These are phyloP conservation scores for Ceratobasidium theobromae DNA, from an alignment of 1,284 basidiomycete species.

Conservation along the genomic window DNA sequence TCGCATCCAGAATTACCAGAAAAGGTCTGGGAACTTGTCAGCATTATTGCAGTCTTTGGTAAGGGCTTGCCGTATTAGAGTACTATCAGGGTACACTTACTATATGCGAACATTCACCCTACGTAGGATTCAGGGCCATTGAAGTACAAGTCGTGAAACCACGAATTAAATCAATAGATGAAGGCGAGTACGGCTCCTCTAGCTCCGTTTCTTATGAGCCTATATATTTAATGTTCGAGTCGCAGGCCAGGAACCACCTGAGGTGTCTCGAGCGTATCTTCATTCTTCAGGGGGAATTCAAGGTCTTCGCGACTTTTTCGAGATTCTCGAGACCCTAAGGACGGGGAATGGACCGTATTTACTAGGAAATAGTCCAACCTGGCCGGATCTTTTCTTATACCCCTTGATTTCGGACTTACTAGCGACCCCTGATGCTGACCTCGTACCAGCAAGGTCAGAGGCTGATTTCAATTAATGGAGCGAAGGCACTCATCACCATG, in stretches of 20 bases:
- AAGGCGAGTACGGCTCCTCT: not conserved
- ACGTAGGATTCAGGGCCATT: not conserved
- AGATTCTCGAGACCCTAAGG: not conserved
- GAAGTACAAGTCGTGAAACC: conserved; percentile 7
- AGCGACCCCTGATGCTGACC: conserved; percentile 6
- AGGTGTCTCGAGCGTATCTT: not conserved
- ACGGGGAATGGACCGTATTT: not conserved
- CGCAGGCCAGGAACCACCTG: not conserved
- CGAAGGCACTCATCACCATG: not conserved
- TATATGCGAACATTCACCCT: not conserved
- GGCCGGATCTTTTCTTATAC: conserved; percentile 20
- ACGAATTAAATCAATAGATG: conserved; percentile 10
- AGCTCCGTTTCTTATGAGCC: not conserved
- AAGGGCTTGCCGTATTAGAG: not conserved
- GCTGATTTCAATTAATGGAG: not conserved
- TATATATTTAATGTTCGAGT: not conserved
- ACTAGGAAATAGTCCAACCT: conserved; percentile 1
- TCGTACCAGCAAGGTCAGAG: conserved; percentile 2
- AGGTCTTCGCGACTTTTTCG: not conserved
- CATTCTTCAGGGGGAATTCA: not conserved
- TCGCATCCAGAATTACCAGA: not conserved
- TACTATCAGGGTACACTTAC: too few relatives aligned
- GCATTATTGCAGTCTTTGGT: conserved; percentile 13
- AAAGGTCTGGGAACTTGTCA: conserved; percentile 23
- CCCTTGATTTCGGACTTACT: conserved; percentile 8